Evolutionary conservation across 2,329 filamentous ascomycete species (phyloP).

Genomic region (Tolypocladium inflatum): DNA sequence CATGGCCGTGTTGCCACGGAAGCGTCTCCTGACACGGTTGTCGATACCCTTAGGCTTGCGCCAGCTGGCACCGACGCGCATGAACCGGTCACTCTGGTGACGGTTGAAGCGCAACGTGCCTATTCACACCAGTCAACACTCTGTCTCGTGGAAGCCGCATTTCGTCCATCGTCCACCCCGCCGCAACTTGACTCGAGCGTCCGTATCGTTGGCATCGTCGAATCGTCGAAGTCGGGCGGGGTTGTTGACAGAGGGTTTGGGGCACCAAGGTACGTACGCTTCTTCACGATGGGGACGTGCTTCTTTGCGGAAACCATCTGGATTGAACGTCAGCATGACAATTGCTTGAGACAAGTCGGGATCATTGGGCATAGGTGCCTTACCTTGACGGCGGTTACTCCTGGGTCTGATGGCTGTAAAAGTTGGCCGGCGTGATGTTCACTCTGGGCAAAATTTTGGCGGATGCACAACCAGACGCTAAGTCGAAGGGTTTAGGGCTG

Average conservation of each 20-base stretch:
- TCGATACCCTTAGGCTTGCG: constrained; percentile 99
- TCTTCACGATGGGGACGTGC: constrained; percentile 99
- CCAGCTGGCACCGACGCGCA: constrained; percentile 83
- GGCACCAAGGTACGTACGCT: constrained; percentile 64
- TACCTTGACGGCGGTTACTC: constrained; percentile 33
- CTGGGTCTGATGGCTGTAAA: constrained; percentile 24
- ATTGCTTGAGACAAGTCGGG: neutral
- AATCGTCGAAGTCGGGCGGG: constrained; percentile 1
- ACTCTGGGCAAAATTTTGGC: constrained; percentile 24
- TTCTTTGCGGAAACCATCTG: constrained; percentile 99
- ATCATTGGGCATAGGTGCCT: neutral
- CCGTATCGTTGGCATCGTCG: neutral
- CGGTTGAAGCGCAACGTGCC: constrained; percentile 92
- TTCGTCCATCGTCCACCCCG: neutral
- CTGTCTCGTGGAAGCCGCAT: constrained; percentile 1
- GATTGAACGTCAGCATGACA: constrained; percentile 19
- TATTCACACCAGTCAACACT: constrained; percentile 38
- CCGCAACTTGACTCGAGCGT: neutral
- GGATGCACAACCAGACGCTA: constrained; percentile 18
- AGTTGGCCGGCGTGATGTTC: constrained; percentile 24
- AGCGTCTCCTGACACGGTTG: constrained; percentile 92
- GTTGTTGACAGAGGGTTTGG: neutral
- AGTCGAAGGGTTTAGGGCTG: constrained; percentile 25
- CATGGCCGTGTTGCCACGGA: constrained; percentile 93
- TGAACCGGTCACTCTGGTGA: constrained; percentile 97